These are phyloP conservation scores for Bipolaris gigantea DNA, from an alignment of 2,329 filamentous ascomycete genomes.

Conservation along the genomic window DNA sequence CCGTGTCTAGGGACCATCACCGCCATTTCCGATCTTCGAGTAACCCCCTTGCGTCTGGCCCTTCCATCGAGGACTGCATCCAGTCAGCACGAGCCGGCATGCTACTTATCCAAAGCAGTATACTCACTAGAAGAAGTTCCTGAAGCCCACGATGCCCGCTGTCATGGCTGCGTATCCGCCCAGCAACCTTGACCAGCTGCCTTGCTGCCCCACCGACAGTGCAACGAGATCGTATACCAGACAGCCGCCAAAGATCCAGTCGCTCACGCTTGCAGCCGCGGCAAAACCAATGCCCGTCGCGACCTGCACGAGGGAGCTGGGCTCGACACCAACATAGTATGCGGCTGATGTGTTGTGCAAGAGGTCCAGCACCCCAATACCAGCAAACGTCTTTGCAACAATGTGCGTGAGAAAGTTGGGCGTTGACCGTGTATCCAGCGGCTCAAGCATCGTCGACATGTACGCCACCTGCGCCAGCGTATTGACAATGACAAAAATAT, in stretches of 20 bases:
- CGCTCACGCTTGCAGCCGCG: conserved; percentile 52
- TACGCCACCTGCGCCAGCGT: conserved; percentile 59
- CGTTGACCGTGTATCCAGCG: conserved; percentile 55
- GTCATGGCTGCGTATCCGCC: conserved; percentile 55
- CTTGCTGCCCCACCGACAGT: conserved; percentile 56
- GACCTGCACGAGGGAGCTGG: conserved; percentile 53
- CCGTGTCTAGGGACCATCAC: conserved; percentile 2
- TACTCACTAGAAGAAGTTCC: conserved; percentile 56
- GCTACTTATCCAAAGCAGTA: not conserved
- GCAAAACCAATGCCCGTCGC: conserved; percentile 59
- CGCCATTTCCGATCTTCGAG: conserved; percentile 17
- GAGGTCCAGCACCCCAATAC: conserved; percentile 62
- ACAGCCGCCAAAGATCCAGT: conserved; percentile 64
- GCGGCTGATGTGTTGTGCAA: conserved; percentile 62
- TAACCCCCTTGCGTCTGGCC: conserved; percentile 23
- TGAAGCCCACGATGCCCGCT: conserved; percentile 57
- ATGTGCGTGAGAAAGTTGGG: conserved; percentile 60
- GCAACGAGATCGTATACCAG: conserved; percentile 62
- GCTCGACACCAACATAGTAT: conserved; percentile 55
- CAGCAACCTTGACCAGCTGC: conserved; percentile 56
- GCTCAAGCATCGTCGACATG: conserved; percentile 52
- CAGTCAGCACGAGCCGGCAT: conserved; percentile 22
- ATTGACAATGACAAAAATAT: conserved; percentile 61
- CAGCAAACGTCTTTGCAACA: conserved; percentile 62
- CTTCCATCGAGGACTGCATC: conserved; percentile 30